A percentile compares a stretch with the other conserved stretches of the same genome.
Conservation (phyloP, 148 eudicot genomes). For the Bassia scoparia region DNA sequence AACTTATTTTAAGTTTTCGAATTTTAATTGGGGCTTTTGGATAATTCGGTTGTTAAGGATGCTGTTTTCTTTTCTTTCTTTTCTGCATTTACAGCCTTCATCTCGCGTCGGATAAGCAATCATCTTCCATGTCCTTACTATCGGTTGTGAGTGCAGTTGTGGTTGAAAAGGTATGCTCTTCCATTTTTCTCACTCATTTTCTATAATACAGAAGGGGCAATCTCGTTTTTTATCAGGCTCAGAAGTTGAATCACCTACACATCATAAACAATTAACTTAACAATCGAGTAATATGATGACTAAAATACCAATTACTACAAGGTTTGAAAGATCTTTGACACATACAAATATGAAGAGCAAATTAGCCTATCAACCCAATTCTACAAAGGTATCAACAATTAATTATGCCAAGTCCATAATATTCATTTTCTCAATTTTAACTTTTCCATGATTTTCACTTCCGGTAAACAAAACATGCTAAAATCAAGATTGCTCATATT, state of each 20-base stretch:
- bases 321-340: not conserved
- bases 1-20: no score
- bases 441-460: not conserved
- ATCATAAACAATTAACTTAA: not conserved
- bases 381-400: not conserved
- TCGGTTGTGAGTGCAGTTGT: no score
- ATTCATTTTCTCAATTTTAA: not conserved
- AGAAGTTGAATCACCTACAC: conserved; percentile 57
- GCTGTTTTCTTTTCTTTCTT: no score
- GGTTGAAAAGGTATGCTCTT: no score
- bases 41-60: no score
- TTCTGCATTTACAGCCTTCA: no score
- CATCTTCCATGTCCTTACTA: conserved; percentile 64
- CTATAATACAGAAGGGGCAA: conserved; percentile 90
- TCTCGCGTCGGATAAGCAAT: no score
- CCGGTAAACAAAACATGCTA: not conserved
- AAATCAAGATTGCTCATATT: no score
- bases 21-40: no score
- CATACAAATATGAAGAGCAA: not conserved
- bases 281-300: not conserved
- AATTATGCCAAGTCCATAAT: not conserved
- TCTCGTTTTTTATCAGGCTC: conserved; percentile 60
- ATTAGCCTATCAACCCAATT: not conserved
- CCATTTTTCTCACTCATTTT: no score
- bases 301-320: no score